phyloP scores from a whole-genome alignment of 495 filamentous ascomycete species.

The Tricharina praecox region DNA sequence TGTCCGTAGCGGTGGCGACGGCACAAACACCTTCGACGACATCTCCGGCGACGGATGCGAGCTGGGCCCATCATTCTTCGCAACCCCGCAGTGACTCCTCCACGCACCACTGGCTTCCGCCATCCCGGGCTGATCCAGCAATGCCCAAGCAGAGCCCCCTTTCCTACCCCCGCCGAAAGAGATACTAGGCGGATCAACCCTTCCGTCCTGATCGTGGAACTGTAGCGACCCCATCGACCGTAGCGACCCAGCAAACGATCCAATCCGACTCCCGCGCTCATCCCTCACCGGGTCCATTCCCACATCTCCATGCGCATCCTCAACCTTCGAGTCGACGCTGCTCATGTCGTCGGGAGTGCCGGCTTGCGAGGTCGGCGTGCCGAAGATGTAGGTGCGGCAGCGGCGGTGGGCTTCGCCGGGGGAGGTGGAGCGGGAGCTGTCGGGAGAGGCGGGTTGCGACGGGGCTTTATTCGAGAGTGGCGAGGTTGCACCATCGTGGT shows the following conservation, averaged over 20 bases:
- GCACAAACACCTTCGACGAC: neutral
- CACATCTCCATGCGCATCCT: neutral
- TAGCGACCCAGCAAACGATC: neutral
- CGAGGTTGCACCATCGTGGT: too few species aligned
- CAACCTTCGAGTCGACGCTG: neutral
- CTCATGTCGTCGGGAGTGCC: neutral
- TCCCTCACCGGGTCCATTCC: neutral
- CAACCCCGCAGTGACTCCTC: neutral
- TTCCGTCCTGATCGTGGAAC: neutral
- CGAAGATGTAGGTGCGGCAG: conserved; percentile 1
- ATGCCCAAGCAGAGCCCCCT: neutral
- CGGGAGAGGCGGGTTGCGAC: neutral
- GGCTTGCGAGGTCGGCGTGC: conserved; percentile 2
- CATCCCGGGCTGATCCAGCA: conserved; percentile 3
- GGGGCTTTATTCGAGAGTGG: too few species aligned
- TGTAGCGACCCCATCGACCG: neutral
- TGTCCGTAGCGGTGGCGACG: neutral
- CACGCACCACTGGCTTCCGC: neutral
- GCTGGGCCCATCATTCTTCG: neutral
- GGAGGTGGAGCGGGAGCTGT: neutral
- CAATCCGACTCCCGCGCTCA: neutral
- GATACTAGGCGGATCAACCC: neutral
- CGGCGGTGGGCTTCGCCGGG: neutral
- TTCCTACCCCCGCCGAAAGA: neutral
- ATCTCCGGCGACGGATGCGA: neutral